Evolutionary conservation across 768 basidiomycete species (phyloP), one percentile per base, ranked within the genome.

Genomic region (Melanogaster broomeanus): DNA sequence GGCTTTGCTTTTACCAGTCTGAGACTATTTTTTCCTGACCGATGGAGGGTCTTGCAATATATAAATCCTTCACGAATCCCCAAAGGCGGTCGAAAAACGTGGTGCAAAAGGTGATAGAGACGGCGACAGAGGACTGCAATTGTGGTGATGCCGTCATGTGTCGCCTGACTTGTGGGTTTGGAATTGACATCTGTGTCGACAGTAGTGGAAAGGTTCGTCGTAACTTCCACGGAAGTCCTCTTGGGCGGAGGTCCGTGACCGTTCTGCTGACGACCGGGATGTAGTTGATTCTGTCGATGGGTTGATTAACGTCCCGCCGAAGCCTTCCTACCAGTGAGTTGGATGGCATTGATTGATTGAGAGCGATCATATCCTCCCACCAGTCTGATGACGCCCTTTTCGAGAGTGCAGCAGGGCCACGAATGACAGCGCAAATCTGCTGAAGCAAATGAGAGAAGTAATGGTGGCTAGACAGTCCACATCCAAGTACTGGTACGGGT

Each of bases 21-120:
- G 81, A 80, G 25, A 85, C 72, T 67, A 88, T 66, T 49, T 79
- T 76, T 64, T 88, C 87, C 28, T 68, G 62, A 24, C 73, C 74
- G 27, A 49, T 53, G 9, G 53, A 51, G 7, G 42, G 65, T 66
- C 27, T 66, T 67, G 53, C 78, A 74, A 50, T 75, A 74, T 19
- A 81, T 39, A 42, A 81, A 41, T 81, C 83, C 31, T 74, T 69
- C 46, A 85, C 47, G 65, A 87, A 83, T 22, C 79, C 74, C 77
- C 78, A 83, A 77, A 86, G 84, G 31, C 81, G 77, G 68, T 90
- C 87, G 68, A 87, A 88, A 69, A 85, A 89, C 25, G 84, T 77
- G 48, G 82, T 70, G 8, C 77, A 70, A n/a, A n/a, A n/a, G 43
- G 88, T 72, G 56, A 86, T 76, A 44, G 78, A 68, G 3, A 72